These are phyloP conservation scores for Penicillium sp. DNA, from an alignment of 2,329 filamentous ascomycete genomes.

Conservation along the genomic window DNA sequence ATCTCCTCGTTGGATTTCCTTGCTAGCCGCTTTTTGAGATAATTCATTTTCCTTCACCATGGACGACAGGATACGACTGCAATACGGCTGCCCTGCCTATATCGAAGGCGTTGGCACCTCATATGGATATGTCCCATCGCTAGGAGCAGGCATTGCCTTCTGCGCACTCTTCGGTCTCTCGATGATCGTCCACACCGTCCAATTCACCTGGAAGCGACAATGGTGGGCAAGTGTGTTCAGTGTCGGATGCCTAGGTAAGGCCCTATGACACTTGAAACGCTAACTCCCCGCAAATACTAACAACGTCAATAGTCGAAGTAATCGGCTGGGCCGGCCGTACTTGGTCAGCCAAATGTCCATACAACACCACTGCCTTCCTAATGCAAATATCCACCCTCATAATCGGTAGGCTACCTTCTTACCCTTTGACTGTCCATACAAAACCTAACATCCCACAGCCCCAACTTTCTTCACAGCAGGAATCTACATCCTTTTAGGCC, in stretches of 20 bases:
- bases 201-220: conserved; percentile 30
- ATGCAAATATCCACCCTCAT: conserved; percentile 43
- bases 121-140: conserved; percentile 31
- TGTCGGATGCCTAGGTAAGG: conserved; percentile 32
- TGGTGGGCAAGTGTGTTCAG: conserved; percentile 35
- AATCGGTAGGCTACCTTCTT: conserved; percentile 15
- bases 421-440: neutral
- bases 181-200: conserved; percentile 29
- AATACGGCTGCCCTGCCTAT: conserved; percentile 21
- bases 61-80: conserved; percentile 10
- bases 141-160: conserved; percentile 30
- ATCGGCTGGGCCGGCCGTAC: conserved; percentile 44
- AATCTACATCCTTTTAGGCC: conserved; percentile 44
- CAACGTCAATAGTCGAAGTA: conserved; percentile 29
- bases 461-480: conserved; percentile 47
- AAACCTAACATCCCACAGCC: conserved; percentile 17
- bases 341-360: conserved; percentile 44
- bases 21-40: neutral
- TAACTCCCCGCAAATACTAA: neutral
- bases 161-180: conserved; percentile 30
- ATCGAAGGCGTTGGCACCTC: conserved; percentile 20
- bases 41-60: conserved; percentile 4
- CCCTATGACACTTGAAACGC: neutral
- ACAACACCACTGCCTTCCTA: conserved; percentile 43
- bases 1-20: neutral